These are phyloP conservation scores for Cladobotryum mycophilum DNA, from an alignment of 2,329 filamentous ascomycete genomes.

Conservation along the genomic window DNA sequence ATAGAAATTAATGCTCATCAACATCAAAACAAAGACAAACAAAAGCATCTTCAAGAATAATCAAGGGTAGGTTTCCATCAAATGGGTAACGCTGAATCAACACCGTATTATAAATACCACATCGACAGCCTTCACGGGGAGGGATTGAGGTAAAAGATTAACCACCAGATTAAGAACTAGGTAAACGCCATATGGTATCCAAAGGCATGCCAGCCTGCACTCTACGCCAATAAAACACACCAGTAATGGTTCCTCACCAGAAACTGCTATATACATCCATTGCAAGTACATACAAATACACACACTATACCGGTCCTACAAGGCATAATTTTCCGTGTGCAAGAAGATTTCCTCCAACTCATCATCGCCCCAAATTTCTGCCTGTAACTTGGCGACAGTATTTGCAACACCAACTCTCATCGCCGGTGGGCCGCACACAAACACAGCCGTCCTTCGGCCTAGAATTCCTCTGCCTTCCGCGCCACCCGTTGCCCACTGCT, in stretches of 20 bases:
- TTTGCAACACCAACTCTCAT: constrained; percentile 88
- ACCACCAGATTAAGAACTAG: background rate
- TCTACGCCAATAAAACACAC: constrained; percentile 8
- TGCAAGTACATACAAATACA: constrained; percentile 1
- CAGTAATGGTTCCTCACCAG: constrained; percentile 4
- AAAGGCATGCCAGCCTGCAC: constrained; percentile 6
- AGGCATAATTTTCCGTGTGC: constrained; percentile 91
- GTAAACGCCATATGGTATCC: constrained; percentile 9
- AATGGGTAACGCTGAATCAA: too few relatives aligned
- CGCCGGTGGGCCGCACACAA: constrained; percentile 81
- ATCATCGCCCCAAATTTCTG: constrained; percentile 72
- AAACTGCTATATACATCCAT: too few relatives aligned
- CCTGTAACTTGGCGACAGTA: constrained; percentile 76
- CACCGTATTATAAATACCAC: too few relatives aligned
- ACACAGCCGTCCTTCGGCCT: constrained; percentile 77
- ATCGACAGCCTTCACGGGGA: too few relatives aligned
- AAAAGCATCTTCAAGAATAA: too few relatives aligned
- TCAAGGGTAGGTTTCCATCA: too few relatives aligned
- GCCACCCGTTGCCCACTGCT: constrained; percentile 71
- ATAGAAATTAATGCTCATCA: too few relatives aligned
- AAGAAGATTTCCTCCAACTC: constrained; percentile 84
- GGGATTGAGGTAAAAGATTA: background rate
- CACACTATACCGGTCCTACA: constrained; percentile 39
- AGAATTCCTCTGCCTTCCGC: constrained; percentile 61
- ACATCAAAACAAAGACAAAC: too few relatives aligned